A percentile compares a stretch with the other conserved stretches of the same genome.
phyloP scores from a whole-genome alignment of 441 rosid species.

The California macrophylla region DNA sequence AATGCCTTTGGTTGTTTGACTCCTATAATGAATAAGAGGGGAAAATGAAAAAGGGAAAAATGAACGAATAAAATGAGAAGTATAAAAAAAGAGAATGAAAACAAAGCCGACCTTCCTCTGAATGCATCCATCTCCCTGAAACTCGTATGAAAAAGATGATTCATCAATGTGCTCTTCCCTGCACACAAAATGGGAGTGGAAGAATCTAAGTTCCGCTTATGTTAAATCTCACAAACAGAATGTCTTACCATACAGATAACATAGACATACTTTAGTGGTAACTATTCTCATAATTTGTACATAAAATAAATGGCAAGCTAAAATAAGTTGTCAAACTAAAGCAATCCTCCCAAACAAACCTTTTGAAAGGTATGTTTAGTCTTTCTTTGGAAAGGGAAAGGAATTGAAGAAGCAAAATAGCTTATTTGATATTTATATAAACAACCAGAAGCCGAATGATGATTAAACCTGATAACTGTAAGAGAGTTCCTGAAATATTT shows the following conservation, averaged over 20 bases:
- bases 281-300: not conserved
- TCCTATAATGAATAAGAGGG: constrained; percentile 35
- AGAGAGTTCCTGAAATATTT: not conserved
- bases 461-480: not conserved
- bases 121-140: constrained; percentile 86
- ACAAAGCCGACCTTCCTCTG: constrained; percentile 48
- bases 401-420: not conserved
- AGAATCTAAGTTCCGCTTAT: constrained; percentile 1
- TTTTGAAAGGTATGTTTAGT: not conserved
- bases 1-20: constrained; percentile 86
- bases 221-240: not conserved
- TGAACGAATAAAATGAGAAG: not conserved
- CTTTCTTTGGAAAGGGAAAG: not conserved
- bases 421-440: not conserved
- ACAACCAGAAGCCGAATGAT: not conserved
- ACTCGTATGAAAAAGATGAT: constrained; percentile 66
- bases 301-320: not conserved
- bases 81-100: constrained; percentile 1
- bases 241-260: not conserved
- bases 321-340: not conserved
- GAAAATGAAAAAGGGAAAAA: not conserved
- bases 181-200: constrained; percentile 7
- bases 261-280: not conserved
- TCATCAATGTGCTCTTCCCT: constrained; percentile 83
- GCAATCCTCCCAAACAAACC: not conserved